These are phyloP conservation scores for Penicillium manginii DNA, from an alignment of 495 filamentous ascomycete genomes.

Conservation along the genomic window DNA sequence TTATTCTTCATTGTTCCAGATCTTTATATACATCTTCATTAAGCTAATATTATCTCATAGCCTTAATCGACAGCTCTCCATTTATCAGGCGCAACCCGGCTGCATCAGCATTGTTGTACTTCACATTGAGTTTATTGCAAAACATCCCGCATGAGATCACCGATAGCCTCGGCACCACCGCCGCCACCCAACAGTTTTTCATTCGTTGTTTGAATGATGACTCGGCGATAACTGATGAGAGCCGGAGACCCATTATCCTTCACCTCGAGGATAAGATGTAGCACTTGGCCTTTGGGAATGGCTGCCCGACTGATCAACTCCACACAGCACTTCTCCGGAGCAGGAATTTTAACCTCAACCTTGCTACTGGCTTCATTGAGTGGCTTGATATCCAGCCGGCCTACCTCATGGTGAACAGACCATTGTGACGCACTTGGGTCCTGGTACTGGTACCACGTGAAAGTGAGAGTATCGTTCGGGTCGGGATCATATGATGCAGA, in stretches of 20 bases:
- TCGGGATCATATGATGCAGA: conserved; percentile 49
- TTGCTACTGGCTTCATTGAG: conserved; percentile 26
- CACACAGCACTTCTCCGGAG: conserved; percentile 37
- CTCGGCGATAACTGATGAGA: conserved; percentile 43
- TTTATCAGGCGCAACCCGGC: too few species aligned
- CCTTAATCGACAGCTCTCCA: too few species aligned
- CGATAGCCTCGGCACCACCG: conserved; percentile 16
- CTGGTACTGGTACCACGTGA: conserved; percentile 53
- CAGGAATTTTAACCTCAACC: conserved; percentile 40
- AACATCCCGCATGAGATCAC: conserved; percentile 15
- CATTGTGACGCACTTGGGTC: conserved; percentile 48
- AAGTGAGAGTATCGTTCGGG: conserved; percentile 35
- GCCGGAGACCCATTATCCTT: conserved; percentile 37
- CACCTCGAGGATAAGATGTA: conserved; percentile 49
- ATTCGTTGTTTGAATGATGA: conserved; percentile 44
- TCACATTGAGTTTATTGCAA: background rate
- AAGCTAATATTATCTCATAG: background rate
- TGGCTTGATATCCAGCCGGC: conserved; percentile 30
- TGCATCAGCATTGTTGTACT: too few species aligned
- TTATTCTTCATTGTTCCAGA: background rate
- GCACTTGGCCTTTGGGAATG: conserved; percentile 21
- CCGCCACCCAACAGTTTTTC: conserved; percentile 15
- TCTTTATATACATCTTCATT: background rate
- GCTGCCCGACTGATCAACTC: conserved; percentile 34
- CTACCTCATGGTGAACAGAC: conserved; percentile 42